Base-by-base conservation (phyloP, 371 early-diverging fungal genomes). In the Entomophthora muscae region DNA sequence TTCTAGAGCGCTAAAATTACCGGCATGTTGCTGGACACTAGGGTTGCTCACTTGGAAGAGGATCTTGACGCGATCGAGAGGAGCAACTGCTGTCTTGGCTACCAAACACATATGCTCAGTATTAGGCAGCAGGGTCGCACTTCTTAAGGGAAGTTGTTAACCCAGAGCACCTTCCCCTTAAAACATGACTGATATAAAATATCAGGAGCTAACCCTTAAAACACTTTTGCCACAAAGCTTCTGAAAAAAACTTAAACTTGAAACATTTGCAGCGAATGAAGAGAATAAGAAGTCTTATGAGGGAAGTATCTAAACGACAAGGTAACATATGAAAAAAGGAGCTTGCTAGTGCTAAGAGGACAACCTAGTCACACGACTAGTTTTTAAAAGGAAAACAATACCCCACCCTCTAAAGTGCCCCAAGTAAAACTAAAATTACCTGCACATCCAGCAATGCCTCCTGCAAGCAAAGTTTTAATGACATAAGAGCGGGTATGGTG, bases 11-110 rank as follows among this genome's bases (percentile, higher is more conserved):
- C 21, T 62, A 23, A 23, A 26, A 64, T 33, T 76, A 86, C 90
- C 91, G 60, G 88, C 78, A 73, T 92, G 90, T 71, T 83, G 81
- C 52, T 83, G 83, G 72, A 83, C 95, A 21, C 81, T 73, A 3
- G 93, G 91, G 65, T 92, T 90, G 69, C 80, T 83, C 24, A 95
- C 83, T 75, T 98, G 98, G 69, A 98, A 98, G 33, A 96, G 76
- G 28, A 98, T 98, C n/a, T 98, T 98, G 61, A 98, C 95, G 65
- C 98, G 81, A 72, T 98, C 98, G 66, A 98, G 71, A 3, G 98
- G 98, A 12, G 97, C 98, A 61, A 95, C 86, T 0, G 79, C 79
- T 1, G 94, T 90, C 68, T 98, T 95, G n/a, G 95, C 95, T 80
- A 42, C 42, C 42, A 42, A 42, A 42, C 42, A 42, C 42, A 42